These are phyloP conservation scores for Candolleomyces aberdarensis DNA, from an alignment of 768 basidiomycete species.

Conservation along the genomic window DNA sequence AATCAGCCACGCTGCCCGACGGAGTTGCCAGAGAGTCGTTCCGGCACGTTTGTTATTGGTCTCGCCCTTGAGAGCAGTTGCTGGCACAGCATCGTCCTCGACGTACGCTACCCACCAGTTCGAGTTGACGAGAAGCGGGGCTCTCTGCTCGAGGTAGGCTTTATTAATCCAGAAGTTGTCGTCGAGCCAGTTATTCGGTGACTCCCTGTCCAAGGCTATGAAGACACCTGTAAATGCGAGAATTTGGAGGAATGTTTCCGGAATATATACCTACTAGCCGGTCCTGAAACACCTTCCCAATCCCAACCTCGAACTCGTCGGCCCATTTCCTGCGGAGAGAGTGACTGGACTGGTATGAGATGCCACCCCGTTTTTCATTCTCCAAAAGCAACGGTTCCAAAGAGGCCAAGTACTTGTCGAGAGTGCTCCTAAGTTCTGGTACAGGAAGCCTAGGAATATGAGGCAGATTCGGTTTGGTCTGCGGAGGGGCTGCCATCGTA, in stretches of 20 bases:
- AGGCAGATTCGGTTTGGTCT: constrained; percentile 18
- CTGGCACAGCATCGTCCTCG: constrained; percentile 67
- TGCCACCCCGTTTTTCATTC: constrained; percentile 57
- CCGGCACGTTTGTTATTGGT: constrained; percentile 37
- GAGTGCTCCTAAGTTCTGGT: constrained; percentile 69
- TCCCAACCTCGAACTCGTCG: constrained; percentile 65
- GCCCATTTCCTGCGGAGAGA: constrained; percentile 57
- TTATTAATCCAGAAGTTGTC: constrained; percentile 91
- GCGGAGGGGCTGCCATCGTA: constrained; percentile 10
- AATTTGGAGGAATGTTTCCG: constrained; percentile 7
- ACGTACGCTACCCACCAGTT: constrained; percentile 94
- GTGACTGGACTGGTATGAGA: constrained; percentile 48
- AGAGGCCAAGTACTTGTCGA: constrained; percentile 76
- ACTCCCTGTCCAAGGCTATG: constrained; percentile 73
- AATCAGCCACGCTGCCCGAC: constrained; percentile 79
- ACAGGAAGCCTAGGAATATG: constrained; percentile 74
- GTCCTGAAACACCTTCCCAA: constrained; percentile 71
- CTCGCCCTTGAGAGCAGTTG: constrained; percentile 31
- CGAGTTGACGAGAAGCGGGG: constrained; percentile 82
- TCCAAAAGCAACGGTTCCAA: constrained; percentile 78
- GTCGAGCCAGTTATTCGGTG: constrained; percentile 91
- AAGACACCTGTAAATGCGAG: constrained; percentile 16
- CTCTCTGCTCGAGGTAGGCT: constrained; percentile 85
- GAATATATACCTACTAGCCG: constrained; percentile 62
- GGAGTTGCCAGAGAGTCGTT: constrained; percentile 82